Evolutionary conservation across 352 stramenopile genomes (phyloP).

Genomic region (Pythium insidiosum): DNA sequence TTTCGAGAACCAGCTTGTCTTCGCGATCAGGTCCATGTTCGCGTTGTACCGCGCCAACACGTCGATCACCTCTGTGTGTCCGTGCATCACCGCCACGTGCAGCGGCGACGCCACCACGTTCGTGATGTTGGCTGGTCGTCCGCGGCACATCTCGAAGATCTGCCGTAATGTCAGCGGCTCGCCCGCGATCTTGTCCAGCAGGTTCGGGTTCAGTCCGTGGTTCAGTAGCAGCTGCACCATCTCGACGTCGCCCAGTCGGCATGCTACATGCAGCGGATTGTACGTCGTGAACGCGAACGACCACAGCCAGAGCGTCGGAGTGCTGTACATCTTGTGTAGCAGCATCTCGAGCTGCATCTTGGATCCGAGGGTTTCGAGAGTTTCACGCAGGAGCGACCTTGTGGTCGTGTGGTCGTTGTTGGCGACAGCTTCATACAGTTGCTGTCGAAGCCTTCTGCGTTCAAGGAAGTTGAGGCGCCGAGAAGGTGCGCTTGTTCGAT

Average conservation of each 20-base stretch:
- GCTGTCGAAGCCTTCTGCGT: slow-evolving; percentile 10
- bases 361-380: slow-evolving; percentile 43
- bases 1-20: slow-evolving; percentile 56
- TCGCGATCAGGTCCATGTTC: slow-evolving; percentile 53
- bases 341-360: slow-evolving; percentile 55
- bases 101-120: slow-evolving; percentile 60
- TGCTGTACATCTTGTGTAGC: slow-evolving; percentile 70
- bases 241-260: slow-evolving; percentile 41
- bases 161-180: slow-evolving; percentile 46
- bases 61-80: slow-evolving; percentile 52
- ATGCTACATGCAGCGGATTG: slow-evolving; percentile 72
- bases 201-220: slow-evolving; percentile 60
- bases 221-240: slow-evolving; percentile 51
- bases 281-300: slow-evolving; percentile 58
- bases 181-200: slow-evolving; percentile 71
- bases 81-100: slow-evolving; percentile 59
- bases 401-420: slow-evolving; percentile 31
- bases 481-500: too few relatives aligned
- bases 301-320: slow-evolving; percentile 42
- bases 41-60: slow-evolving; percentile 45
- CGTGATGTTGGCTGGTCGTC: slow-evolving; percentile 54
- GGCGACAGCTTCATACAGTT: slow-evolving; percentile 39
- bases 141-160: slow-evolving; percentile 58
- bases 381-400: slow-evolving; percentile 32
- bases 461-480: background rate